Conservation (phyloP, 2,329 filamentous ascomycete genomes). For the Calonectria montana region DNA sequence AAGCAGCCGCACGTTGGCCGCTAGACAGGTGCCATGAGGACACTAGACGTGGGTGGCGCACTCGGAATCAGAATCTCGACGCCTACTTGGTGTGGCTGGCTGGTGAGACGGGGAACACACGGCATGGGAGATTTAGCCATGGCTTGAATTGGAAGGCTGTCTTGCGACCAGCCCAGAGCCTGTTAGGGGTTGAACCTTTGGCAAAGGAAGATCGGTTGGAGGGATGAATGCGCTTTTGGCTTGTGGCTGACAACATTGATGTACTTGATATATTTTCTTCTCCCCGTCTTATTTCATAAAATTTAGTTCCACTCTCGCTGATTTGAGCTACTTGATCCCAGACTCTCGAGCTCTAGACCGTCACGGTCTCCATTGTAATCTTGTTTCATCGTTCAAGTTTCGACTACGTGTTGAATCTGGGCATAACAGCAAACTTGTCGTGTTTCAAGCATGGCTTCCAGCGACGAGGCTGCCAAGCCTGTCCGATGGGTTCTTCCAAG, state of each 20-base stretch:
- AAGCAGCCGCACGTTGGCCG: not conserved
- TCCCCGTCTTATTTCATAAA: not conserved
- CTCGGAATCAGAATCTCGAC: not conserved
- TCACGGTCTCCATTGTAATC: not conserved
- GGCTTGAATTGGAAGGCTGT: not conserved
- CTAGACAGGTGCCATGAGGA: not conserved
- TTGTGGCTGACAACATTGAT: not conserved
- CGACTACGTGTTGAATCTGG: not conserved
- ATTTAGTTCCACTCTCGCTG: not conserved
- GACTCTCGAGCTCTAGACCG: not conserved
- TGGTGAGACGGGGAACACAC: not conserved
- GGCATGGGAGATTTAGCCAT: not conserved
- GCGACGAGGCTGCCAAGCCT: not conserved
- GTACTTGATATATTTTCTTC: not conserved
- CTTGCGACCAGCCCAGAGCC: not conserved
- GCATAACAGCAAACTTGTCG: not conserved
- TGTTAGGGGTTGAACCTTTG: not conserved
- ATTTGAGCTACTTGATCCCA: not conserved
- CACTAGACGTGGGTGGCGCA: not conserved
- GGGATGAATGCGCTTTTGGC: not conserved
- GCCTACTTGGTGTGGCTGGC: not conserved
- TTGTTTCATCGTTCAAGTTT: not conserved
- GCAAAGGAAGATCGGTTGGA: not conserved
- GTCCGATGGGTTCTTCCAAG: not conserved
- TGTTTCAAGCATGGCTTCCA: not conserved